Evolutionary conservation across 208 protist species (phyloP), one percentile per base, ranked within the genome.

Genomic region (Phytomonas sp.): DNA sequence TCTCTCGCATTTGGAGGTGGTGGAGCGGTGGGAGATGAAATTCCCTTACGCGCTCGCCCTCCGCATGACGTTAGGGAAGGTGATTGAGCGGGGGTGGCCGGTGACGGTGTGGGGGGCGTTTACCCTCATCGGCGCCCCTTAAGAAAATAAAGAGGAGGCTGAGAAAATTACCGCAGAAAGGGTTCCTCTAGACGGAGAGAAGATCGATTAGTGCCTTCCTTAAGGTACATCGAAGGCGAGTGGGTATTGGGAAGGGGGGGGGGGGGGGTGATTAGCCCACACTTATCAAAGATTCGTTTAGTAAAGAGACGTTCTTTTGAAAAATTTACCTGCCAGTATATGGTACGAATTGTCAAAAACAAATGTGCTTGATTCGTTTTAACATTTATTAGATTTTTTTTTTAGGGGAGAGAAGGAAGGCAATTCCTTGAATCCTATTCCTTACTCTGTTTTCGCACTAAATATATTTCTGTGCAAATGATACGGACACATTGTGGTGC

Each of bases 1-100:
- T 73, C 40, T 90, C 13, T 34, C 75, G 17, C 77, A 88, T 31
- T 68, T 93, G 59, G 62, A 74, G 61, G 60, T 77, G 36, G 77
- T 79, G 62, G 60, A 81, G 67, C 71, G 79, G 36, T 89, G 76
- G 70, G 60, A 75, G 20, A 68, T 91, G 76, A 72, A 66, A 17
- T 77, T 77, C 60, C 80, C 85, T 20, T 96, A 89, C 66, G 88
- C 88, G 11, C 65, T 93, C 29, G 91, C 91, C 37, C 84, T 96
- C 36, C 91, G 85, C 60, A 81, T 81, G 70, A 73, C 87, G 7
- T 80, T 93, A 5, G 71, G 71, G 0, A 77, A 77, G 29, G 81
- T 78, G 11, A 69, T 68, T 43, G 76, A 62, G 61, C 51, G 43
- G 15, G 65, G 70, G 20, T 76, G 85, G 71, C 71, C 79, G n/a